phyloP scores from a whole-genome alignment of 495 filamentous ascomycete genomes.

The Aspergillus bertholletiae region DNA sequence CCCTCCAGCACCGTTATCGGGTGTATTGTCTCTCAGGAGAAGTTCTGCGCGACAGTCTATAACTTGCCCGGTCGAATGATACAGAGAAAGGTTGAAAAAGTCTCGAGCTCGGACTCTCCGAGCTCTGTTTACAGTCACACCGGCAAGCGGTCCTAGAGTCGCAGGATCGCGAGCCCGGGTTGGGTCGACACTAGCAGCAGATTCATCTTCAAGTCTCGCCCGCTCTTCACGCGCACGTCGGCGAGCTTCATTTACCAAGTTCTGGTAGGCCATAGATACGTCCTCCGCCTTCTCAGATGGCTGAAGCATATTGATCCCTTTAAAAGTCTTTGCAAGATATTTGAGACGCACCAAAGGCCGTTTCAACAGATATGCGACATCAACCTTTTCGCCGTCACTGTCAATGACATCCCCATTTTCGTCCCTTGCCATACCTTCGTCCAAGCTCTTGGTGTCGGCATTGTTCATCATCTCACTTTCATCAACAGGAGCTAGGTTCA shows the following conservation, averaged over 20 bases:
- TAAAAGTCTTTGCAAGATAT: constrained; percentile 79
- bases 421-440: constrained; percentile 70
- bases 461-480: constrained; percentile 43
- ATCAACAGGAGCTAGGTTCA: constrained; percentile 78
- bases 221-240: constrained; percentile 79
- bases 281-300: constrained; percentile 56
- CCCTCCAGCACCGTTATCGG: constrained; percentile 53
- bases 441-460: constrained; percentile 53
- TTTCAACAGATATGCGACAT: constrained; percentile 91
- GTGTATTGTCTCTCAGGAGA: constrained; percentile 72
- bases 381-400: constrained; percentile 80
- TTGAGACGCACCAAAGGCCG: constrained; percentile 85
- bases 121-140: constrained; percentile 65
- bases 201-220: constrained; percentile 86
- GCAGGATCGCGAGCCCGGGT: constrained; percentile 73
- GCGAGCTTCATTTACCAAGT: constrained; percentile 72
- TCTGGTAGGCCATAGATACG: constrained; percentile 57
- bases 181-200: constrained; percentile 77
- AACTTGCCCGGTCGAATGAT: constrained; percentile 85
- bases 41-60: constrained; percentile 88
- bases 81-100: constrained; percentile 78
- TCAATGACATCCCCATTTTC: constrained; percentile 75
- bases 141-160: constrained; percentile 65
- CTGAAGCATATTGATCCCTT: constrained; percentile 56
- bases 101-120: constrained; percentile 84